Evolutionary conservation across 371 early-diverging fungal species (phyloP), one percentile per base, ranked within the genome.

Genomic region (Haplosporangium sp.): DNA sequence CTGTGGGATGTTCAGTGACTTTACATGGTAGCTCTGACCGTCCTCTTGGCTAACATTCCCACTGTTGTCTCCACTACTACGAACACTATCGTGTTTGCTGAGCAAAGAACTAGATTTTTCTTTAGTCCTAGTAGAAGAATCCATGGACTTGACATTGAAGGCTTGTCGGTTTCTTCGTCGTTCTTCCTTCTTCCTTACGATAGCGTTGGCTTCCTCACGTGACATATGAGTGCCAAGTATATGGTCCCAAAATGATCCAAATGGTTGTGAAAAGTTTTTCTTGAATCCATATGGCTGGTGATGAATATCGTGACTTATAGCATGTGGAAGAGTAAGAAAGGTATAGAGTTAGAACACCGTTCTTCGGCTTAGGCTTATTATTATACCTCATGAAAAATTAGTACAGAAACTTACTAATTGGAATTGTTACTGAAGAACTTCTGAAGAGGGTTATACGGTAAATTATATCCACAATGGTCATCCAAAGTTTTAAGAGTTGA

Each of bases 401-500:
- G 27, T 27, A 27, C 27, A 27, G 27, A 27, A 27, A 84, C 88
- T 86, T 87, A 90, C 89, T 92, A 93, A 71, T 79, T 87, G 1
- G 91, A 92, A 72, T 93, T 93, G 76, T 94, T 94, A 34, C 85
- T 76, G 83, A 92, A 93, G 17, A 89, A 62, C 10, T 71, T 77
- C 62, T 90, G 88, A 45, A 91, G 82, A 37, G 93, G 93, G 70
- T 91, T 88, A 88, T 90, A 93, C 15, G 94, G 93, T 73, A 92
- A 85, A 15, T 87, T 85, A 82, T 93, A 94, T 27, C 93, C 93
- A 75, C 93, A 92, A 82, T 94, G 94, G 74, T 94, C 94, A 64
- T 93, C 93, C 2, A 93, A 86, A 62, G 94, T 94, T 82, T 94
- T 94, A 53, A 94, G 72, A 42, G 93, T 93, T 1, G 93, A 90